Evolutionary conservation across 805 yeast species (phyloP).

Genomic region (Saccharomyces cerevisiae): DNA sequence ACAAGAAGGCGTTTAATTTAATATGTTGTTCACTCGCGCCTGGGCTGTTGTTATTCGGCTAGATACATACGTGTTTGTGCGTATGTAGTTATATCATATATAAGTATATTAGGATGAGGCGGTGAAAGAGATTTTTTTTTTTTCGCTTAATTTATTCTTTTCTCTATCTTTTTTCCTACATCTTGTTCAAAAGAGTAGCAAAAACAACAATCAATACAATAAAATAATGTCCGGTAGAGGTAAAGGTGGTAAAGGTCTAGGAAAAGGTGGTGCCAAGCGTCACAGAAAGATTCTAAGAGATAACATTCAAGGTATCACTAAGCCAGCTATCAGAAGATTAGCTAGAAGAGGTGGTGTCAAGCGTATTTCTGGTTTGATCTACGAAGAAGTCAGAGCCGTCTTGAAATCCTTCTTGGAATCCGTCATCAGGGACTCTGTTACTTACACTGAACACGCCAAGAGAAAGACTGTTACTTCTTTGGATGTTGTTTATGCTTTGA

Average conservation of each 20-base stretch:
- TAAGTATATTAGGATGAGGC: neutral
- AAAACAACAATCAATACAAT: constrained; percentile 1
- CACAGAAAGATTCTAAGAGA: constrained; percentile 99
- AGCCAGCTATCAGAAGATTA: constrained; percentile 99
- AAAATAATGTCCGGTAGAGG: constrained; percentile 91
- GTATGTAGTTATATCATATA: neutral
- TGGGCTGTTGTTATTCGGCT: neutral
- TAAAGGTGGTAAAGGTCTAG: constrained; percentile 99
- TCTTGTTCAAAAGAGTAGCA: neutral
- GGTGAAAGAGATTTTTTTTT: neutral
- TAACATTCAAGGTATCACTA: constrained; percentile 98
- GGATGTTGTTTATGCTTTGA: constrained; percentile 96
- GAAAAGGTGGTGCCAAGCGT: constrained; percentile 99
- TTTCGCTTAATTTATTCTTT: neutral
- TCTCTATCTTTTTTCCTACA: neutral
- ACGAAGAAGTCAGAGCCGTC: constrained; percentile 97
- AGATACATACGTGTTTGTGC: neutral
- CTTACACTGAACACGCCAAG: constrained; percentile 99
- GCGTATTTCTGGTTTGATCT: constrained; percentile 96
- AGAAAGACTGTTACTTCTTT: constrained; percentile 98
- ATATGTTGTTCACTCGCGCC: neutral
- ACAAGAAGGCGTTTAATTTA: neutral
- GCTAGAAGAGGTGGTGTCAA: constrained; percentile 99
- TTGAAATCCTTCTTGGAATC: constrained; percentile 90
- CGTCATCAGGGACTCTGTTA: constrained; percentile 97